Evolutionary conservation across 2,329 filamentous ascomycete genomes (phyloP).

Genomic region (Scedosporium aurantiacum): DNA sequence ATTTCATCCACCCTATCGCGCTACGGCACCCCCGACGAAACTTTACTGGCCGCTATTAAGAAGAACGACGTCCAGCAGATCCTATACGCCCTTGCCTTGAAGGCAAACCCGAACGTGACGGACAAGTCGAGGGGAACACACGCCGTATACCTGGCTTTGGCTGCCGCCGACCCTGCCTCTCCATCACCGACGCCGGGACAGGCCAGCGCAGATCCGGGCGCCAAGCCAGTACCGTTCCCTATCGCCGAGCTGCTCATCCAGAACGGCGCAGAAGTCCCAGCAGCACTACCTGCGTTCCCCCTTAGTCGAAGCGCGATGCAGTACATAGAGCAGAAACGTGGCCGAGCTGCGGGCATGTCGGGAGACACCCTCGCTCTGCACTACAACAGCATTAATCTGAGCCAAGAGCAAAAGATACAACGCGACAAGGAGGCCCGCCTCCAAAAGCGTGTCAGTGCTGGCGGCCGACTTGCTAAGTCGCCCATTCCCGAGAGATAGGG

Average conservation of each 20-base stretch:
- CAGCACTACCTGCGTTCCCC: conserved; percentile 66
- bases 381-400: conserved; percentile 25
- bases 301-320: conserved; percentile 68
- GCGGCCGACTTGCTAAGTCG: conserved; percentile 57
- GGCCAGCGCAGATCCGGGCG: conserved; percentile 26
- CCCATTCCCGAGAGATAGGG: conserved; percentile 52
- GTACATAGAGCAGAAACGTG: conserved; percentile 72
- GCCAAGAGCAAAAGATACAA: conserved; percentile 22
- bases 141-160: conserved; percentile 80
- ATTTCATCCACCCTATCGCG: conserved; percentile 65
- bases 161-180: conserved; percentile 80
- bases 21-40: conserved; percentile 73
- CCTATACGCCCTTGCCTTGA: conserved; percentile 76
- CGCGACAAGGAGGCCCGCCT: conserved; percentile 57
- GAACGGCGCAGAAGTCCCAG: conserved; percentile 83
- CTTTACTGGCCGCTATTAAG: conserved; percentile 84
- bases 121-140: conserved; percentile 85
- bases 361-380: conserved; percentile 35
- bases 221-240: conserved; percentile 62
- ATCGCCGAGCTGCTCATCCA: conserved; percentile 86
- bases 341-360: conserved; percentile 33
- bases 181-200: conserved; percentile 42
- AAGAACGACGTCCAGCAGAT: conserved; percentile 92
- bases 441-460: conserved; percentile 70
- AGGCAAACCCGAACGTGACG: conserved; percentile 73